Base-by-base conservation (phyloP, 495 filamentous ascomycete species). In the Tuber borchii region DNA sequence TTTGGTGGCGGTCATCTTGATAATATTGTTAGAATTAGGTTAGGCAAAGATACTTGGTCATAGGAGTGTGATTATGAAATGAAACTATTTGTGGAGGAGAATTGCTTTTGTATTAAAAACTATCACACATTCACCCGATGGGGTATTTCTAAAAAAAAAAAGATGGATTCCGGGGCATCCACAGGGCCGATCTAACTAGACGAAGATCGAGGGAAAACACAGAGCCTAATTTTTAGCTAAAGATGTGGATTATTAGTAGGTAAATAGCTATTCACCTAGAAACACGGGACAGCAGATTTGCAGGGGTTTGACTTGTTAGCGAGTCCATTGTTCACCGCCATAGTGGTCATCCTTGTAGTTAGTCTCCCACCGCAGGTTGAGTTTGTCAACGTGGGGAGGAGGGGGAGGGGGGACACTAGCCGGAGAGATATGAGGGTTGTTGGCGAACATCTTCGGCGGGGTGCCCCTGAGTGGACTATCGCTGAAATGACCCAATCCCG, bases 361-460 rank as follows among this genome's bases (percentile, higher is more conserved):
- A 6, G 77, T 73, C 34, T 79, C 78, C 78, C 78, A 79, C 43
- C 75, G 77, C 42, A 79, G 26, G 40, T 79, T 70, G 46, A 79
- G 70, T 46, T 77, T 75, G 40, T 79, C 77, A 34, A 70, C 78
- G 14, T 72, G 77, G 10, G 45, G 34, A 17, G 74, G 76, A 31
- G 75, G 34, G 5, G 74, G 37, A 1, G 56, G 56, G 3, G 56
- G 45, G 45, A 19, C 26, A 16, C 56, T 6, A 65, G 56, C 14
- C 3, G 56, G 12, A 65, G 56, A 7, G 26, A 34, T 12, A 16
- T 65, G 56, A 65, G 56, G 26, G 16, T 2, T 65, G 19, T 34
- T 65, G 26, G 56, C 17, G 14, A 65, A 65, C 26, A 19, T 65
- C 26, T 31, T 34, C 14, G 1, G 26, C 40, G 73, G n/a, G 19